phyloP scores from a whole-genome alignment of 177 flowering plant species.

The Telopea speciosissima region DNA sequence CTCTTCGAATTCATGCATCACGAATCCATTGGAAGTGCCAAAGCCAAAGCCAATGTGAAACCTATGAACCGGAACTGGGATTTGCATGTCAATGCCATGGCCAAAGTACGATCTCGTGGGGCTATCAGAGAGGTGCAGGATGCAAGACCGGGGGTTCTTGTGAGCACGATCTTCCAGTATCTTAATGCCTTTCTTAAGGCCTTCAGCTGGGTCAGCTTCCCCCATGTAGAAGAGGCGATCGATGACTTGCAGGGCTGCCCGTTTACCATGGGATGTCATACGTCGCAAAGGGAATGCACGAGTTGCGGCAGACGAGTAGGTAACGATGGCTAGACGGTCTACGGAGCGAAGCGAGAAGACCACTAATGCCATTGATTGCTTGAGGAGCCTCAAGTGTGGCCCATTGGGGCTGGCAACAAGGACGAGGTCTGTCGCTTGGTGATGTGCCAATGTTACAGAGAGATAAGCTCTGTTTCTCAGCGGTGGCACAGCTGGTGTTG shows the following conservation, averaged over 20 bases:
- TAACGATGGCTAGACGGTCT: slow-evolving; percentile 80
- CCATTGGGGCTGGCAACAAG: slow-evolving; percentile 73
- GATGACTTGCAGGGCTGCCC: slow-evolving; percentile 69
- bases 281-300: slow-evolving; percentile 75
- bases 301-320: slow-evolving; percentile 68
- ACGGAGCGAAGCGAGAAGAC: slow-evolving; percentile 74
- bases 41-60: slow-evolving; percentile 73
- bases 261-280: slow-evolving; percentile 83
- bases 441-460: slow-evolving; percentile 50
- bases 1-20: slow-evolving; percentile 77
- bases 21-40: slow-evolving; percentile 53
- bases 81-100: slow-evolving; percentile 28
- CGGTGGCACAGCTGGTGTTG: no score
- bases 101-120: slow-evolving; percentile 49
- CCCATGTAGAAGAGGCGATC: slow-evolving; percentile 75
- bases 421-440: slow-evolving; percentile 64
- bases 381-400: slow-evolving; percentile 72
- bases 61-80: slow-evolving; percentile 46
- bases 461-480: slow-evolving; percentile 38
- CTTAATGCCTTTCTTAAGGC: slow-evolving; percentile 68
- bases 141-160: slow-evolving; percentile 52
- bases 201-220: slow-evolving; percentile 75
- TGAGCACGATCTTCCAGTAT: slow-evolving; percentile 63
- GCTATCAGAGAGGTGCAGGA: slow-evolving; percentile 64
- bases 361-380: slow-evolving; percentile 79